Evolutionary conservation across 495 filamentous ascomycete genomes (phyloP).

Genomic region (Pseudevernia furfuracea): DNA sequence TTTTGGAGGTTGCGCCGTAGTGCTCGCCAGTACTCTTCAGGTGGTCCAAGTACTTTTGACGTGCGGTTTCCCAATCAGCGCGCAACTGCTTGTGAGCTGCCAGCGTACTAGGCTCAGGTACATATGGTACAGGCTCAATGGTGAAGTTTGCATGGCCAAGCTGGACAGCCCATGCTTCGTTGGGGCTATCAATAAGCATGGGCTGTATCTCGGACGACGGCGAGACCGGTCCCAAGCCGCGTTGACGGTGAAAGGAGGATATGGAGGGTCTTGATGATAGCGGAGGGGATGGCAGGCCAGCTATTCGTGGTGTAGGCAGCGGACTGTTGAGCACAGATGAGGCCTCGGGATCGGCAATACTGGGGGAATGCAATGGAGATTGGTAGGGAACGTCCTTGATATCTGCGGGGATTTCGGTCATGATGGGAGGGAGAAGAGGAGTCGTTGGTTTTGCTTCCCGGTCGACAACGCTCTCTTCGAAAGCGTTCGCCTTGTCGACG

Average conservation of each 20-base stretch:
- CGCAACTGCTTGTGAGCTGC: constrained; percentile 59
- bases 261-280: constrained; percentile 72
- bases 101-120: constrained; percentile 51
- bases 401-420: constrained; percentile 47
- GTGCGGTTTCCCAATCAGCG: constrained; percentile 70
- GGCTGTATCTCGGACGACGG: constrained; percentile 51
- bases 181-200: constrained; percentile 50
- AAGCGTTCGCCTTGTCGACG: constrained; percentile 47
- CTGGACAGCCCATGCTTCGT: constrained; percentile 72
- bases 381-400: constrained; percentile 42
- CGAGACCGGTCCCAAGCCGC: constrained; percentile 39
- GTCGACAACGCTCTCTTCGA: constrained; percentile 41
- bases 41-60: constrained; percentile 75
- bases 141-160: constrained; percentile 90
- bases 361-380: constrained; percentile 79
- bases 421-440: constrained; percentile 72
- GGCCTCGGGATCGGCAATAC: constrained; percentile 39
- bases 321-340: constrained; percentile 37
- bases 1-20: constrained; percentile 76
- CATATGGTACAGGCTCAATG: constrained; percentile 75
- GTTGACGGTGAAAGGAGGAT: constrained; percentile 60
- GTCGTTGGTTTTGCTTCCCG: constrained; percentile 58
- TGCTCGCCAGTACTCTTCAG: constrained; percentile 79
- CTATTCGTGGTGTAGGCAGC: constrained; percentile 32
- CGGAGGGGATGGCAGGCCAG: constrained; percentile 60